phyloP scores from a whole-genome alignment of 1,139 yeast species.

The Taphrina communis region DNA sequence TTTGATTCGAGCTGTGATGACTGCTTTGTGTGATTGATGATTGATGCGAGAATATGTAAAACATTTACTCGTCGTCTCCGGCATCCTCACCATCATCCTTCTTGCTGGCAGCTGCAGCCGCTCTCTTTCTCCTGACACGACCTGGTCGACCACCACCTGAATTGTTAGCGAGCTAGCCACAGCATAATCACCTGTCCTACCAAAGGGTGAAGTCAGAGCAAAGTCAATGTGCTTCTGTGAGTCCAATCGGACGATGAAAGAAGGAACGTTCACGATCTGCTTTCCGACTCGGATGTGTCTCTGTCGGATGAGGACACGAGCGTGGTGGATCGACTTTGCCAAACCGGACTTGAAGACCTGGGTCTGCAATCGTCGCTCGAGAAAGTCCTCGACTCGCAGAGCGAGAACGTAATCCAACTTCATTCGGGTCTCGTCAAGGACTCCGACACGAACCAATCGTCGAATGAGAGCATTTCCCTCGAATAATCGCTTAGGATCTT shows the following conservation, averaged over 20 bases:
- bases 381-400: constrained; percentile 96
- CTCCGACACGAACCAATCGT: constrained; percentile 98
- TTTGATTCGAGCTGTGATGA: not conserved
- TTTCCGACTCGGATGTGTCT: constrained; percentile 99
- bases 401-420: constrained; percentile 99
- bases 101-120: constrained; percentile 54
- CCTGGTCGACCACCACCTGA: constrained; percentile 98
- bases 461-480: constrained; percentile 99
- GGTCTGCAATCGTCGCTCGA: constrained; percentile 99
- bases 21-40: not conserved
- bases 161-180: not conserved
- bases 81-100: constrained; percentile 65
- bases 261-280: constrained; percentile 98
- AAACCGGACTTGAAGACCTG: constrained; percentile 99
- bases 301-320: constrained; percentile 97
- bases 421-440: constrained; percentile 98
- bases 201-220: constrained; percentile 98
- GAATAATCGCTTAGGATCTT: constrained; percentile 99
- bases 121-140: constrained; percentile 98
- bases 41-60: not conserved
- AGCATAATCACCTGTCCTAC: constrained; percentile 13
- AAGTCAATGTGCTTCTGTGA: constrained; percentile 99
- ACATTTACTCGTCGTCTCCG: constrained; percentile 56
- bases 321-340: constrained; percentile 99
- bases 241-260: constrained; percentile 99